Base-by-base conservation (phyloP, 495 filamentous ascomycete species). In the Penicillium chermesinum region DNA sequence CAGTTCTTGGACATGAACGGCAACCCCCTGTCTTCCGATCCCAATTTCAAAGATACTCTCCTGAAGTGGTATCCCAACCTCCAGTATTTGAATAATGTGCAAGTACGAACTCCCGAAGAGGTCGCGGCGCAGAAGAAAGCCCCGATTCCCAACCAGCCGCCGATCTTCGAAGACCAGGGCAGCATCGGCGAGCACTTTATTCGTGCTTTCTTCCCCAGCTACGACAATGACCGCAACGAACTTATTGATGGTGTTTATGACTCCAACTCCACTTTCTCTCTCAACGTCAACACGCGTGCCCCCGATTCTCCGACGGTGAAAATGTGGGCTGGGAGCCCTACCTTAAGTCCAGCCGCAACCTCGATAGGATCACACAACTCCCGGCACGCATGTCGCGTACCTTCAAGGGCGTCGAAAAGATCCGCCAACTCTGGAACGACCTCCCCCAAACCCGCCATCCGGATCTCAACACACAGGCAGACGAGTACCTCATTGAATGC, bases 401-500 rank as follows among this genome's bases (percentile, higher is more conserved):
- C 12, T 84, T 80, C 53, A 71, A 59, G 7, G 91, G 91, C 7
- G 64, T 64, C 2, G 70, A 81, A 17, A 70, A 79, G n/a, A 91
- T 97, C 38, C 69, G 71, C 21, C 72, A 81, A 16, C 48, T 82
- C 27, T 95, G 88, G 82, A 76, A 73, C 27, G 58, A 58, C 7
- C 72, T 97, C 15, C 91, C 91, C 1, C 61, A 69, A 19, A 93
- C 91, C 19, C 79, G 77, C 19, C 91, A 97, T 61, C 82, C 89
- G 2, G 77, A 84, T 52, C 70, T 87, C 25, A 59, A 73, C 14
- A 61, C 77, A 2, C 75, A 87, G 22, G 63, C 81, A 1, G 67
- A 78, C 27, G 79, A 87, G 48, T 96, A 87, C 77, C 73, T 87
- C 22, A 78, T 96, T 46, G 90, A 96, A 60, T 90, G 89, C 55